Percentiles rank a stretch among this genome's conserved stretches.
Conservation (phyloP, 2,329 filamentous ascomycete genomes). For the Metarhizium robertsii region DNA sequence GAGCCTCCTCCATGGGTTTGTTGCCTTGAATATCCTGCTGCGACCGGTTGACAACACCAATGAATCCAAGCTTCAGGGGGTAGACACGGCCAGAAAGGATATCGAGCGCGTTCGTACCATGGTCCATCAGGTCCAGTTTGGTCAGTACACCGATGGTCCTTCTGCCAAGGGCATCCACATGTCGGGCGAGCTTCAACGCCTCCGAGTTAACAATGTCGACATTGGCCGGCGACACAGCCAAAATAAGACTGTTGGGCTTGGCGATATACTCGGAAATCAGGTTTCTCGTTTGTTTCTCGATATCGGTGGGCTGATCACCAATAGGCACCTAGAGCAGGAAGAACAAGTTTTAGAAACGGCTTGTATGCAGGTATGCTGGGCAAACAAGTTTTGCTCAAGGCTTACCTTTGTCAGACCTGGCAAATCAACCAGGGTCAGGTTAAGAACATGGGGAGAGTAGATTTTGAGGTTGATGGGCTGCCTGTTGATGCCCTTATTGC, state of each 20-base stretch:
- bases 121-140: constrained; percentile 97
- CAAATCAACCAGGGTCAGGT: constrained; percentile 90
- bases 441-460: constrained; percentile 93
- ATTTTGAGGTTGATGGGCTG: constrained; percentile 98
- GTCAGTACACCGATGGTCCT: constrained; percentile 95
- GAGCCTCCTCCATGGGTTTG: constrained; percentile 87
- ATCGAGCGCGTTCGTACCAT: constrained; percentile 94
- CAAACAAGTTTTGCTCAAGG: background rate
- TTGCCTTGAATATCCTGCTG: constrained; percentile 96
- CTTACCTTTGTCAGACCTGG: constrained; percentile 87
- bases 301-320: constrained; percentile 92
- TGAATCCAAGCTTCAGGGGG: constrained; percentile 92
- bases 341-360: background rate
- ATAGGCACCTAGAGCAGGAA: constrained; percentile 64
- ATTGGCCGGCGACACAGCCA: constrained; percentile 94
- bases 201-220: constrained; percentile 98
- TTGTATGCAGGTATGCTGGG: constrained; percentile 7
- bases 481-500: constrained; percentile 96
- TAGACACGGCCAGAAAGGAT: constrained; percentile 97
- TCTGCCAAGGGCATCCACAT: constrained; percentile 91
- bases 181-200: constrained; percentile 87
- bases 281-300: constrained; percentile 95
- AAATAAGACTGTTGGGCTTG: constrained; percentile 96
- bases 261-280: constrained; percentile 97
- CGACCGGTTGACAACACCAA: constrained; percentile 94